These are phyloP conservation scores for Climacium dendroides DNA, from an alignment of 225 moss, liverwort and hornwort genomes.

Conservation along the genomic window DNA sequence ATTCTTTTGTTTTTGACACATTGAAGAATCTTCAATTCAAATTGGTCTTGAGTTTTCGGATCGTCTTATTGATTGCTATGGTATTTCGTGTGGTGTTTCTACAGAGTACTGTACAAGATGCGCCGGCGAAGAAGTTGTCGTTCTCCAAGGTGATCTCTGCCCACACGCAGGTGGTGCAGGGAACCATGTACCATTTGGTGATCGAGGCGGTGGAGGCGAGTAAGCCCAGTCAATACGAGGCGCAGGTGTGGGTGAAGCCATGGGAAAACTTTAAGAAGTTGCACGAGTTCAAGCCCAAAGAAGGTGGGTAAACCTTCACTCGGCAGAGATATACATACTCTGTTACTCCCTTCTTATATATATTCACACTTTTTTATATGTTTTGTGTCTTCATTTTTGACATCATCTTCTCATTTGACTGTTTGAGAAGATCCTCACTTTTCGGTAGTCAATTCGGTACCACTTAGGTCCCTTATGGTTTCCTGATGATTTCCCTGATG, in stretches of 20 bases:
- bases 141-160: constrained; percentile 46
- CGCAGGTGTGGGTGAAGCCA: constrained; percentile 44
- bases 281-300: constrained; percentile 29
- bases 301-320: constrained; percentile 3
- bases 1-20: neutral
- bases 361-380: neutral
- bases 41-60: neutral
- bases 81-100: neutral
- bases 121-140: neutral
- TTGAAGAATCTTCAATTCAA: neutral
- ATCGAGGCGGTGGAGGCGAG: constrained; percentile 33
- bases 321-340: neutral
- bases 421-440: neutral
- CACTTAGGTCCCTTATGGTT: neutral
- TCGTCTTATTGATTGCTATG: neutral
- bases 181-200: constrained; percentile 38
- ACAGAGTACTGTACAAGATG: neutral
- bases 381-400: neutral
- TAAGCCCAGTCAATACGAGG: constrained; percentile 31
- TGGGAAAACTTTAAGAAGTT: constrained; percentile 46
- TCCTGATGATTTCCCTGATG: neutral
- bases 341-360: neutral
- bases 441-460: neutral
- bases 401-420: neutral
- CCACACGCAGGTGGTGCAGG: constrained; percentile 42